Percentiles rank a stretch among this genome's conserved stretches.
phyloP scores from a whole-genome alignment of 805 yeast species.

The Yarrowia sp. region DNA sequence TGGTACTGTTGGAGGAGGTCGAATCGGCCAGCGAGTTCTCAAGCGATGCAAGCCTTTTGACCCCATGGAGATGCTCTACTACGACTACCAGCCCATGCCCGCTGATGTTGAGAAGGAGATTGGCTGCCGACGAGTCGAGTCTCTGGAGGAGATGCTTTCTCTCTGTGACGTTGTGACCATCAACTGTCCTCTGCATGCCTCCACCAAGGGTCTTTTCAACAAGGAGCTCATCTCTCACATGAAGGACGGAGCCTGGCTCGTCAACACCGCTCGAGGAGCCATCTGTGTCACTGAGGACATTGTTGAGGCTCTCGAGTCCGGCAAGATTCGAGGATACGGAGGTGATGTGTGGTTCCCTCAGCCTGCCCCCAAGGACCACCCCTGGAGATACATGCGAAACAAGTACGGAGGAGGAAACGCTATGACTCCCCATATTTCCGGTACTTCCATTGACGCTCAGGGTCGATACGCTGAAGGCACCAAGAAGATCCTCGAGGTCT shows the following conservation, averaged over 20 bases:
- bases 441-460: not conserved
- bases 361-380: not conserved
- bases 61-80: not conserved
- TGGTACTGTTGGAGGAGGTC: not conserved
- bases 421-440: no score
- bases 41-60: not conserved
- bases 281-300: not conserved
- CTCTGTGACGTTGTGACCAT: not conserved
- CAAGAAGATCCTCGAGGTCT: not conserved
- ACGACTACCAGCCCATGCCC: not conserved
- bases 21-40: not conserved
- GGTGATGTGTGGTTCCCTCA: not conserved
- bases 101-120: not conserved
- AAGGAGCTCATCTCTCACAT: not conserved
- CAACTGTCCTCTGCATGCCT: not conserved
- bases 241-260: not conserved
- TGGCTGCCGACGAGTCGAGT: not conserved
- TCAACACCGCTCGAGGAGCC: not conserved
- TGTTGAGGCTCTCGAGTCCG: not conserved
- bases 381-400: not conserved
- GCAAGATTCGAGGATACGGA: not conserved
- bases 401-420: no score
- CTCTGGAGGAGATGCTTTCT: not conserved
- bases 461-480: not conserved
- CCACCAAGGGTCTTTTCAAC: not conserved